These are phyloP conservation scores for Castanopsis chinensis DNA, from an alignment of 306 rosid species.

Conservation along the genomic window DNA sequence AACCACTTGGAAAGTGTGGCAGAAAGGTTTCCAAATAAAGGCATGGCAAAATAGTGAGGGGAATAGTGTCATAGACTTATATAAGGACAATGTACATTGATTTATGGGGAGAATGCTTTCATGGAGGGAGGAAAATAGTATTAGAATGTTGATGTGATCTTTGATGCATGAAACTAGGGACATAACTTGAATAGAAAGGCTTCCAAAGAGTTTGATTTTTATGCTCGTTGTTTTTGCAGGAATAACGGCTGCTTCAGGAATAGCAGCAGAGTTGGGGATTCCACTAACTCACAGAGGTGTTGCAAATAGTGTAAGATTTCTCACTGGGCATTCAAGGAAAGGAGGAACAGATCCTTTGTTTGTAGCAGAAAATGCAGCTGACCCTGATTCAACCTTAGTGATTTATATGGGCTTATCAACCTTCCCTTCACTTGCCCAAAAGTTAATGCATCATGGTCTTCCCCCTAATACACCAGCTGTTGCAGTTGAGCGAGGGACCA, in stretches of 20 bases:
- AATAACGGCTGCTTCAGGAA: conserved; percentile 96
- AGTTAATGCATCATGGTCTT: conserved; percentile 79
- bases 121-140: not conserved
- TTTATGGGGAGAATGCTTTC: not conserved
- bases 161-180: not conserved
- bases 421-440: conserved; percentile 79
- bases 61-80: not conserved
- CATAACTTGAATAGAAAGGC: not conserved
- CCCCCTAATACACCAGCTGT: conserved; percentile 79
- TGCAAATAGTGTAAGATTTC: conserved; percentile 80
- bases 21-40: not conserved
- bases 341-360: conserved; percentile 91
- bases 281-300: conserved; percentile 90
- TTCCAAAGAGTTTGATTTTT: not conserved
- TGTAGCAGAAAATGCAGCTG: conserved; percentile 90
- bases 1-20: not conserved
- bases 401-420: conserved; percentile 96
- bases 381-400: conserved; percentile 82
- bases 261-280: conserved; percentile 84
- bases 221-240: conserved; percentile 44
- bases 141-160: not conserved
- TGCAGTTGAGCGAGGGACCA: conserved; percentile 94
- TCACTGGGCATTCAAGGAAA: conserved; percentile 90
- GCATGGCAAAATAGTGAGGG: not conserved
- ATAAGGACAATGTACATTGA: not conserved